These are phyloP conservation scores for Ophiostoma perfectum DNA, from an alignment of 2,329 filamentous ascomycete genomes.

Conservation along the genomic window DNA sequence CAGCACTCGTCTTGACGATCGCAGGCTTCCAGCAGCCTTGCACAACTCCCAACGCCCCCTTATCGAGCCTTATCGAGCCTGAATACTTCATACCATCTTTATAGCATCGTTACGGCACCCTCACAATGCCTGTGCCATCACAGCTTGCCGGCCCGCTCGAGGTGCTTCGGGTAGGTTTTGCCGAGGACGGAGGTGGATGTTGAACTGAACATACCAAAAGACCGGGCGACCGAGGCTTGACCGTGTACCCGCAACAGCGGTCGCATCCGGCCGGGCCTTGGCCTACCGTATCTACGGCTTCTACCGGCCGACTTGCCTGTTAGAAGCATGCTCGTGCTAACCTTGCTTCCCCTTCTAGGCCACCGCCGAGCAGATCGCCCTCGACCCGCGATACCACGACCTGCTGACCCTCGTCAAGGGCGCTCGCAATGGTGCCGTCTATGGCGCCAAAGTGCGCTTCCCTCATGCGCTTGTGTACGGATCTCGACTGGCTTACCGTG, in stretches of 20 bases:
- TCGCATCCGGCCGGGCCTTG: background rate
- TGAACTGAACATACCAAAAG: background rate
- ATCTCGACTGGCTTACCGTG: background rate
- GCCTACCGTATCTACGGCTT: background rate
- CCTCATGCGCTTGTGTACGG: constrained; percentile 77
- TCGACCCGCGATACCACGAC: constrained; percentile 81
- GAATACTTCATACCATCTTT: background rate
- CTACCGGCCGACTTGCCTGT: background rate
- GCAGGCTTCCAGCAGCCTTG: background rate
- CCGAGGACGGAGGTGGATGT: too few species aligned
- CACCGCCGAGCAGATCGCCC: constrained; percentile 66
- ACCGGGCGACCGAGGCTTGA: background rate
- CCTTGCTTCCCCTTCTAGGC: constrained; percentile 43
- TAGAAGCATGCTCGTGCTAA: background rate
- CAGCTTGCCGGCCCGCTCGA: constrained; percentile 15
- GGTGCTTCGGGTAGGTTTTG: constrained; percentile 9
- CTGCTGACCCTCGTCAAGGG: constrained; percentile 82
- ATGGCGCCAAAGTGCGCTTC: constrained; percentile 95
- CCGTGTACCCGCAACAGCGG: background rate
- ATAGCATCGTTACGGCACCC: too few species aligned
- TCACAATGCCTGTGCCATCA: constrained; percentile 14
- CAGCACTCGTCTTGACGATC: background rate
- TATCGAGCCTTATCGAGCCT: background rate
- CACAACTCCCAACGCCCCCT: background rate
- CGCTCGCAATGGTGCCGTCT: constrained; percentile 93